A percentile compares a stretch with the other conserved stretches of the same genome.
Conservation (phyloP, 495 filamentous ascomycete genomes). For the Podospora pseudoanserina region DNA sequence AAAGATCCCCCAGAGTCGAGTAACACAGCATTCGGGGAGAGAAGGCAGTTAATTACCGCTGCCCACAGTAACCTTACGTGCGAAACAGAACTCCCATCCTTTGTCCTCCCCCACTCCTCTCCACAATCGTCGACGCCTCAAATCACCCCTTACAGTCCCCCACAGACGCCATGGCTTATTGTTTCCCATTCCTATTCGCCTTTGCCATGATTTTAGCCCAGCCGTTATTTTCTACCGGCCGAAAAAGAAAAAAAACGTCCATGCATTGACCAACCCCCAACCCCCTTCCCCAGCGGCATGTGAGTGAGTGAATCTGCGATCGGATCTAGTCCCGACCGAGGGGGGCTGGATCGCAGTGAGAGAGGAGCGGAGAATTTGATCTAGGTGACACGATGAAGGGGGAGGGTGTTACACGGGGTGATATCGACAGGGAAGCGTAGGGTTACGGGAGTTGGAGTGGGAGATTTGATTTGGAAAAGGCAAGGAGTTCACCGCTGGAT, state of each 20-base stretch:
- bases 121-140: neutral
- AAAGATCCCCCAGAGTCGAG: neutral
- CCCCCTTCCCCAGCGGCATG: neutral
- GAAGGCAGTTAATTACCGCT: neutral
- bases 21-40: neutral
- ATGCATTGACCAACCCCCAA: neutral
- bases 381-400: neutral
- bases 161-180: neutral
- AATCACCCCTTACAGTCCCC: neutral
- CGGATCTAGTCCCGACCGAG: neutral
- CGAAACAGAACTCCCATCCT: neutral
- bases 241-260: neutral
- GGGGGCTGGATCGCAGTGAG: neutral
- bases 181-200: neutral
- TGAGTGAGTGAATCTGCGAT: neutral
- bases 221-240: neutral
- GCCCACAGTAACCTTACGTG: neutral
- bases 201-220: neutral
- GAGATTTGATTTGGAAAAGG: too few species aligned
- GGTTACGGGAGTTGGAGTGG: neutral
- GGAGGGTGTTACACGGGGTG: neutral
- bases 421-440: neutral
- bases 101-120: neutral
- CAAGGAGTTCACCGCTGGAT: neutral
- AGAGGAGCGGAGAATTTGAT: neutral